phyloP scores from a whole-genome alignment of 2,329 filamentous ascomycete species.

The Colletotrichum euphorbiae region DNA sequence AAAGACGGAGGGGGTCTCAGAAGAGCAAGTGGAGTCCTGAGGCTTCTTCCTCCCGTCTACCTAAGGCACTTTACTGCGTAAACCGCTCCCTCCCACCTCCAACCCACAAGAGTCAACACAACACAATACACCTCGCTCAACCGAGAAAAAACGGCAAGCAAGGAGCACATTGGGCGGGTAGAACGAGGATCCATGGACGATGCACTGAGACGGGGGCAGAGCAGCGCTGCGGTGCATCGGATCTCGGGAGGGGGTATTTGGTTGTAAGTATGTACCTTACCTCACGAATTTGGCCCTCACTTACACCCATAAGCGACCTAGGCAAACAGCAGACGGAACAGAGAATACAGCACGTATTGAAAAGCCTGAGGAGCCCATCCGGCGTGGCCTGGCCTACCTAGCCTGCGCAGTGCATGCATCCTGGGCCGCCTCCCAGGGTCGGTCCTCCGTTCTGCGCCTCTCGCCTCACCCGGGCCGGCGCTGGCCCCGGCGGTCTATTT shows the following conservation, averaged over 20 bases:
- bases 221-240: slow-evolving; percentile 33
- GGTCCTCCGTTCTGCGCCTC: slow-evolving; percentile 8
- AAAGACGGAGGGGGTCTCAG: not conserved
- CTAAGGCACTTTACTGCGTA: no score
- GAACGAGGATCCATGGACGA: slow-evolving; percentile 22
- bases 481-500: not conserved
- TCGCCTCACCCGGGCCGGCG: slow-evolving; percentile 33
- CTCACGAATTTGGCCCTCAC: not conserved
- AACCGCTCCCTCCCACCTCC: not conserved
- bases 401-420: slow-evolving; percentile 34
- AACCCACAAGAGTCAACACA: no score
- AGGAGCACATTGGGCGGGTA: slow-evolving; percentile 14
- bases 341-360: no score
- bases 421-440: slow-evolving; percentile 27
- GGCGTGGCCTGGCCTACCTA: no score
- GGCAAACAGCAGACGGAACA: not conserved
- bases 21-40: slow-evolving; percentile 15
- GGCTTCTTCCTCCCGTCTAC: not conserved
- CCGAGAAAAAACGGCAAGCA: no score
- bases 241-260: slow-evolving; percentile 21
- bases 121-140: no score
- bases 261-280: not conserved
- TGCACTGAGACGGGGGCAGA: slow-evolving; percentile 32
- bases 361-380: no score
- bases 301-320: no score